phyloP scores from a whole-genome alignment of 2,329 filamentous ascomycete genomes.

The Phaeomoniella chlamydospora region DNA sequence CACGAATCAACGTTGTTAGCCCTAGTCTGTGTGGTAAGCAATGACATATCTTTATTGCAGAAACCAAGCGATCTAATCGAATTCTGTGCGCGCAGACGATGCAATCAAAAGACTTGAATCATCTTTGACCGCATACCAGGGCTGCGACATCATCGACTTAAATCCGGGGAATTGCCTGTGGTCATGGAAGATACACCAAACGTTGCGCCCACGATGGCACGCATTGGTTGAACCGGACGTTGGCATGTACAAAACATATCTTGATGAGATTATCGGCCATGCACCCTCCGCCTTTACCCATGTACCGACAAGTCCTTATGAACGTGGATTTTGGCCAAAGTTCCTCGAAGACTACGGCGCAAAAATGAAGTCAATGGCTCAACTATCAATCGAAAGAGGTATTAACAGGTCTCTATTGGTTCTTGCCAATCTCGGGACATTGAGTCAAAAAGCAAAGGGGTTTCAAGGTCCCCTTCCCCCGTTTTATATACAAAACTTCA shows the following conservation, averaged over 20 bases:
- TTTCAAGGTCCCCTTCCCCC: slow-evolving; percentile 38
- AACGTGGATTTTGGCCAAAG: slow-evolving; percentile 39
- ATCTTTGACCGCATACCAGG: background rate
- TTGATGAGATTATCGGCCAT: slow-evolving; percentile 41
- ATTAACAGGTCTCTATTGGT: slow-evolving; percentile 1
- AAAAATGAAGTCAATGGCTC: background rate
- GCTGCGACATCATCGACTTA: slow-evolving; percentile 72
- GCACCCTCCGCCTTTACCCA: slow-evolving; percentile 33
- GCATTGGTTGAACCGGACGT: slow-evolving; percentile 63
- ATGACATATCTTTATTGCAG: background rate
- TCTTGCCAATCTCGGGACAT: background rate
- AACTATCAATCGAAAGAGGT: background rate
- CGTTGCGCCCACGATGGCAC: slow-evolving; percentile 66
- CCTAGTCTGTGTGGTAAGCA: slow-evolving; percentile 1
- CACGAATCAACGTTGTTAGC: background rate
- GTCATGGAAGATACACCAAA: slow-evolving; percentile 61
- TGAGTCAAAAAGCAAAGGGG: slow-evolving; percentile 25
- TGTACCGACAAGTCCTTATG: slow-evolving; percentile 38
- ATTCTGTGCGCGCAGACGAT: background rate
- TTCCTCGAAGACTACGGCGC: slow-evolving; percentile 15
- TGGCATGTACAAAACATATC: slow-evolving; percentile 42
- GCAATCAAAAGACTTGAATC: background rate
- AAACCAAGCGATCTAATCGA: background rate
- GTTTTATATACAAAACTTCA: slow-evolving; percentile 44
- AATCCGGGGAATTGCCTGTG: slow-evolving; percentile 69